Evolutionary conservation across 345 rosid genomes (phyloP), one percentile per base, ranked within the genome.

Genomic region (Mangifera indica): DNA sequence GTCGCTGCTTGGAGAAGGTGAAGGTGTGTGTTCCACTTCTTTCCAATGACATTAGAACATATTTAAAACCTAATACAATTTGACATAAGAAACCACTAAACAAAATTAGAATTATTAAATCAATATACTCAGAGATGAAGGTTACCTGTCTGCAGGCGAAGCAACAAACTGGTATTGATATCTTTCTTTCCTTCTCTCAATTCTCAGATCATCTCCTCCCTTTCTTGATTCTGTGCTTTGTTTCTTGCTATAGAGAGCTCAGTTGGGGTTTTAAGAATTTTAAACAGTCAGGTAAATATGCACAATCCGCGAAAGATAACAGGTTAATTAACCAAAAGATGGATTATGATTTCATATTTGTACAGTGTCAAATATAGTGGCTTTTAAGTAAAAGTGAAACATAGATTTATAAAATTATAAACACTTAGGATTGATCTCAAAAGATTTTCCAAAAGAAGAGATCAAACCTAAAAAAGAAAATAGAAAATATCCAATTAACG

Each of bases 81-180:
- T 12, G 18, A 26, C 34, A 40, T 1, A 29, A 29, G 32, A 29
- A 29, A 29, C 32, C 32, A 1, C 32, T 1, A 29, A 29, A 1
- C 6, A 18, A 24, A 37, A 37, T 37, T 5, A 37, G 42, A 37
- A 37, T 37, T 37, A 37, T 7, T 37, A 37, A 37, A 37, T 37
- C 8, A 37, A 37, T 37, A 37, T 37, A 37, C 9, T 37, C 1
- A 3, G 0, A 67, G 18, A 8, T 1, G 21, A 29, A 20, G 55
- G 44, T 12, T 21, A 89, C 95, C 92, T 87, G 87, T 46, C 95
- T 92, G 52, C 92, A 89, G 25, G 92, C 87, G 79, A 87, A 89
- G 72, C 92, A 89, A 32, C 95, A 92, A 56, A 89, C 95, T 5
- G 92, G 90, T n/a, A 89, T 89, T 11, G 87, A 86, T 92, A 89